Base-by-base conservation (phyloP, 306 rosid species). In the Casuarina cunninghamiana region DNA sequence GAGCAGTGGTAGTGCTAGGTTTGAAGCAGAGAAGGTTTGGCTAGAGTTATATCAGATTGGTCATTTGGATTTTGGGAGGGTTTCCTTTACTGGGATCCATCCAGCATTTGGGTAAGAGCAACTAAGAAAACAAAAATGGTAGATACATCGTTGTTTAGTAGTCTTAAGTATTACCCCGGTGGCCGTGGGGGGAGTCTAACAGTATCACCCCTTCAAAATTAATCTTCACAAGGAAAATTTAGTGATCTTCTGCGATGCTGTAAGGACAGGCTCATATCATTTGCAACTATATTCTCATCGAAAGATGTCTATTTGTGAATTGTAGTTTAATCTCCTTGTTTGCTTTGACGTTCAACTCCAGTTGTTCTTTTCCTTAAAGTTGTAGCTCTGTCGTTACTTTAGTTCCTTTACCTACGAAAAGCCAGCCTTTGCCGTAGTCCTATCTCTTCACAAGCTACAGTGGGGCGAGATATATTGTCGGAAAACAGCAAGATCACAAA, bases 21-120 rank as follows among this genome's bases (percentile, higher is more conserved):
- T 84, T 75, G 92, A 93, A 79, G 90, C 88, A 5, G 98, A 94
- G 74, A 86, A 83, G 46, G 87, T 90, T 73, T 90, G 97, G 98
- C 17, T 79, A 46, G 97, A 94, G 58, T 82, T 90, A 53, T 84
- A 84, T 53, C 91, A 95, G 75, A 76, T 91, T 77, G 91, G 90
- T 37, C 98, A 95, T 81, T 86, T 95, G 84, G 98, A 86, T 53
- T 93, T 91, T 84, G 98, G 98, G 61, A 93, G 92, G 71, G 87
- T 90, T 81, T 92, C 96, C 43, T 84, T 87, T 21, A 82, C 85
- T 37, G 88, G 75, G 6, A 60, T 78, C 49, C 79, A 77, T n/a
- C 44, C 82, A 26, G 32, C 32, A 26, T 80, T 71, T 39, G 74
- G 78, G 65, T 37, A 60, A 87, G 82, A 66, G 53, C 57, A 84